A percentile compares a stretch with the other conserved stretches of the same genome.
Evolutionary conservation across 1,139 yeast species (phyloP).

Genomic region (Lodderomyces theae): DNA sequence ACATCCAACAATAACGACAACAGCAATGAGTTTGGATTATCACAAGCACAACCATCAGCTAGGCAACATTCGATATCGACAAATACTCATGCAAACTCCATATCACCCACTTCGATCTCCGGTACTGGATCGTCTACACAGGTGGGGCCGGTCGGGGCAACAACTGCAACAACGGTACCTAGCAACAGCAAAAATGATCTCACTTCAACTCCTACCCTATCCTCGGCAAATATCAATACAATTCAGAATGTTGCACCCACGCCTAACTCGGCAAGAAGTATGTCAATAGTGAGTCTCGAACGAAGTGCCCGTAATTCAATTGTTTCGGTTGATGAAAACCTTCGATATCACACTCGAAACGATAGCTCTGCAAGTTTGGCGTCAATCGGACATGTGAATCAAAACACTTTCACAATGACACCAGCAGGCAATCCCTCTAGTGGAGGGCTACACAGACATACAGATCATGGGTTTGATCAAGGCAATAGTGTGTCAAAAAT

Average conservation of each 20-base stretch:
- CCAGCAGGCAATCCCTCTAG: slow-evolving; percentile 1
- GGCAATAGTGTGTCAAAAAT: slow-evolving; percentile 1
- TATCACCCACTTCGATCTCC: slow-evolving; percentile 3
- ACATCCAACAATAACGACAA: neutral
- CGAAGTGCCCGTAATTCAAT: slow-evolving; percentile 42
- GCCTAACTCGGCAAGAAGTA: slow-evolving; percentile 25
- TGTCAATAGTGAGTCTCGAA: slow-evolving; percentile 40
- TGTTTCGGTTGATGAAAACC: slow-evolving; percentile 38
- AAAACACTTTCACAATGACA: slow-evolving; percentile 3
- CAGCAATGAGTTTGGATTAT: slow-evolving; percentile 1
- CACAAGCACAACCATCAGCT: slow-evolving; percentile 6
- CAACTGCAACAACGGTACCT: neutral
- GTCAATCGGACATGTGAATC: slow-evolving; percentile 14
- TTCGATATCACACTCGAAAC: slow-evolving; percentile 29
- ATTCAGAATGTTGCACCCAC: slow-evolving; percentile 12
- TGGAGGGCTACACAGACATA: neutral
- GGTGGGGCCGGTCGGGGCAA: neutral
- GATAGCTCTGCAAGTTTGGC: slow-evolving; percentile 33
- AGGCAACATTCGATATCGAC: neutral
- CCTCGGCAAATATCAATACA: slow-evolving; percentile 1
- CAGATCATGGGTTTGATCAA: neutral
- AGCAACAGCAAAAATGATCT: slow-evolving; percentile 1
- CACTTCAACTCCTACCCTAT: slow-evolving; percentile 5
- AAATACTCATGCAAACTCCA: neutral
- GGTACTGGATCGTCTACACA: neutral